Conservation (phyloP, 2,329 filamentous ascomycete genomes). For the Trichophyton verrucosum region DNA sequence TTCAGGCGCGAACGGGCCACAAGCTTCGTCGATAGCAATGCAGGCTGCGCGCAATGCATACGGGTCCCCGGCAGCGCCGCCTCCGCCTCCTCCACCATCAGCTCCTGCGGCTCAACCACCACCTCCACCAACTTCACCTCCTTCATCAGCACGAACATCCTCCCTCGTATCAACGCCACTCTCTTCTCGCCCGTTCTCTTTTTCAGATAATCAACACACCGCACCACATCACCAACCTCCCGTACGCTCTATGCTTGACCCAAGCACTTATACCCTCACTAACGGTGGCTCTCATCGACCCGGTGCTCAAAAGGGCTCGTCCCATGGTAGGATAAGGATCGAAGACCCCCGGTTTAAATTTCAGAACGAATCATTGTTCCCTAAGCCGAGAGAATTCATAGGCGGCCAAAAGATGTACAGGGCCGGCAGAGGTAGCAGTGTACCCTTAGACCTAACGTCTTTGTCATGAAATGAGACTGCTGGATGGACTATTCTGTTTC, state of each 20-base stretch:
- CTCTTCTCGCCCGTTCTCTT: conserved; percentile 32
- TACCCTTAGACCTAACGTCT: conserved; percentile 68
- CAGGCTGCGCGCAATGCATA: conserved; percentile 49
- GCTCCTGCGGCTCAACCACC: conserved; percentile 24
- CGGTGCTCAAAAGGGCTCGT: conserved; percentile 8
- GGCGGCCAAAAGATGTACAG: conserved; percentile 69
- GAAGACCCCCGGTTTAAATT: conserved; percentile 79
- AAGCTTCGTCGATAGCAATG: conserved; percentile 41
- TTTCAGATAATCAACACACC: conserved; percentile 17
- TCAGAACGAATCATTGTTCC: conserved; percentile 65
- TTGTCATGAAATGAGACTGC: conserved; percentile 24
- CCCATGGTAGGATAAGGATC: conserved; percentile 37
- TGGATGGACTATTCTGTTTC: neutral
- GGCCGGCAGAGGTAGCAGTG: conserved; percentile 84
- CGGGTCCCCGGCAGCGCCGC: conserved; percentile 34
- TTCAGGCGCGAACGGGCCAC: conserved; percentile 28
- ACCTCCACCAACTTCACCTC: conserved; percentile 35
- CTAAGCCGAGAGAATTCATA: conserved; percentile 69
- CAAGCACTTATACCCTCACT: conserved; percentile 61
- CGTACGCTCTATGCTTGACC: conserved; percentile 55
- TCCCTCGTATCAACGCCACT: conserved; percentile 22
- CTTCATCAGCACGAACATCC: conserved; percentile 34
- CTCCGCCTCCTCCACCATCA: conserved; percentile 27
- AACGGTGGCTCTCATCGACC: conserved; percentile 40
- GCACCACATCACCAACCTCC: conserved; percentile 34